Evolutionary conservation across 495 filamentous ascomycete species (phyloP), one percentile per base, ranked within the genome.

Genomic region (Staphylotrichum tortipilum): DNA sequence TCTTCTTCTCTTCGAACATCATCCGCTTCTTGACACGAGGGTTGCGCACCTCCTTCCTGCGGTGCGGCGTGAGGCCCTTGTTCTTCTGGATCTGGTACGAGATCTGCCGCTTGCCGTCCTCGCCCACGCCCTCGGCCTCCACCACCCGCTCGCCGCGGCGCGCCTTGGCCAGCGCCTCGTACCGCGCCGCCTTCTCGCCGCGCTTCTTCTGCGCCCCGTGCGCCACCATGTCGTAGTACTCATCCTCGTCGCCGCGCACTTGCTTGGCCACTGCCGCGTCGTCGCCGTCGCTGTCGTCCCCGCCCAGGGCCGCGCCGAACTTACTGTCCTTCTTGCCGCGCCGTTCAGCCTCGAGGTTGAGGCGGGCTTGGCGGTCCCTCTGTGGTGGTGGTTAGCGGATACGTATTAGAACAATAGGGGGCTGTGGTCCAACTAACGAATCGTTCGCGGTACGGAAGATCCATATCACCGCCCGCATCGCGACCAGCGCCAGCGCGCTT

Each of bases 11-110:
- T 58, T 91, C 89, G 68, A 76, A 98, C 79, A 82, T 87, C 80
- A 85, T 85, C 69, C 86, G 78, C 85, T 96, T 98, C 84, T 97
- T 98, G 47, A 98, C 89, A 28, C 92, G 76, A 12, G 94, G 92
- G 69, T 98, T 98, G 52, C 92, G 76, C 40, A 86, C 81, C 46
- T 92, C 87, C 78, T 97, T 96, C 78, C 82, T 94, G 44, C 92
- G 76, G 62, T 85, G 79, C 43, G 90, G 86, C 55, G 86, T 81
- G 55, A 98, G 73, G 28, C 94, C 92, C 76, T 95, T 95, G 68
- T 98, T 98, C 80, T 95, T 95, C 76, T 89, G 75, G 62, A 98
- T 97, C 63, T 81, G 77, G 69, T 94, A 97, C 7, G 78, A 82
- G 66, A 97, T 92, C 59, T 85, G 83, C 39, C 94, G 77, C 73